Evolutionary conservation across 805 yeast genomes (phyloP).

Genomic region (Crinitomyces ghanaensis): DNA sequence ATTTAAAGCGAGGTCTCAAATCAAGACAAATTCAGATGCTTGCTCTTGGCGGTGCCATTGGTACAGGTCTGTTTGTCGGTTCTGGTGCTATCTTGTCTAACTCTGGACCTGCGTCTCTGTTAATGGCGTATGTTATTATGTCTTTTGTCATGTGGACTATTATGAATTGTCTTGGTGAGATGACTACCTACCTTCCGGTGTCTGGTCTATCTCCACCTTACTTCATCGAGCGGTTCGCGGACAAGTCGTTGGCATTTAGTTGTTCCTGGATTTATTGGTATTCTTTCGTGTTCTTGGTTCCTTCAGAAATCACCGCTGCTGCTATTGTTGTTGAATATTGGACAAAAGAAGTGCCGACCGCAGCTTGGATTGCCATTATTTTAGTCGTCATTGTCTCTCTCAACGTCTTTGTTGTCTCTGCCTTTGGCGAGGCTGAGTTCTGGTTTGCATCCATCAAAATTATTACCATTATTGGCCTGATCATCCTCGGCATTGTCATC

Average conservation of each 20-base stretch:
- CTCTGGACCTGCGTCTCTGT: conserved; percentile 65
- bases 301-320: conserved; percentile 35
- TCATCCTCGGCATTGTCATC: conserved; percentile 43
- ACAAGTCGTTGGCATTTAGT: conserved; percentile 48
- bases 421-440: conserved; percentile 47
- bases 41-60: conserved; percentile 68
- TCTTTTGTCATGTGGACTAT: conserved; percentile 55
- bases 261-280: conserved; percentile 41
- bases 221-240: conserved; percentile 48
- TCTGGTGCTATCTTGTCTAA: conserved; percentile 48
- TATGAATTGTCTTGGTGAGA: conserved; percentile 49
- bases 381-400: conserved; percentile 34
- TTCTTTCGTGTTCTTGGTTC: conserved; percentile 36
- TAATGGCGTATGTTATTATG: conserved; percentile 51
- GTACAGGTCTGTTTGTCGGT: conserved; percentile 70
- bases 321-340: conserved; percentile 35
- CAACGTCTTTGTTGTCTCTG: conserved; percentile 39
- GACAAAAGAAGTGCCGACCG: conserved; percentile 37
- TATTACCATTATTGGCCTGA: conserved; percentile 51
- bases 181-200: conserved; percentile 42
- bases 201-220: conserved; percentile 56
- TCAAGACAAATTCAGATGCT: conserved; percentile 61
- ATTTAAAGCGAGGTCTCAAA: conserved; percentile 29
- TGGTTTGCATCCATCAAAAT: conserved; percentile 56
- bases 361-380: conserved; percentile 41